phyloP scores from a whole-genome alignment of 805 yeast species.

The Nakazawaea wyomingensis region DNA sequence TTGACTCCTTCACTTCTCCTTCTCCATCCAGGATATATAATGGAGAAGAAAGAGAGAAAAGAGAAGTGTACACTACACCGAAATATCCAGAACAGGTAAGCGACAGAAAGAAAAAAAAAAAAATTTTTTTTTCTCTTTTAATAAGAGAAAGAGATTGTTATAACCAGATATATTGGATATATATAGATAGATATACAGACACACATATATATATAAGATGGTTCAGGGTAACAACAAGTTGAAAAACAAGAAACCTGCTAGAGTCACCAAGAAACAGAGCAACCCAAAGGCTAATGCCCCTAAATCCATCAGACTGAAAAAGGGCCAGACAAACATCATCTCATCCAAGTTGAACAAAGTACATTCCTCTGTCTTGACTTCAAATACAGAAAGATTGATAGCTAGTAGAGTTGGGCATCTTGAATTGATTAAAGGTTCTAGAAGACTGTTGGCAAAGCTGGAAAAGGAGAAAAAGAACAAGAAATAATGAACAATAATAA shows the following conservation, averaged over 20 bases:
- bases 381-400: constrained; percentile 77
- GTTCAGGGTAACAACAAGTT: constrained; percentile 72
- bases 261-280: constrained; percentile 60
- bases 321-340: constrained; percentile 31
- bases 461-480: constrained; percentile 35
- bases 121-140: too few relatives aligned
- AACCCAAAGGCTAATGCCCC: constrained; percentile 74
- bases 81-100: too few relatives aligned
- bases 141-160: too few relatives aligned
- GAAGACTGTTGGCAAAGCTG: constrained; percentile 71
- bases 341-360: constrained; percentile 52
- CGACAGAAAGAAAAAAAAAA: too few relatives aligned
- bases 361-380: constrained; percentile 46
- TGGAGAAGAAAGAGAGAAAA: background rate
- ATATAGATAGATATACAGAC: too few relatives aligned
- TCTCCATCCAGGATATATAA: background rate
- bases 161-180: too few relatives aligned
- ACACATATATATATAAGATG: constrained; percentile 47
- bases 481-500: too few relatives aligned
- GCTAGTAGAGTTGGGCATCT: constrained; percentile 92
- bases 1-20: too few relatives aligned
- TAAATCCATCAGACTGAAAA: constrained; percentile 61
- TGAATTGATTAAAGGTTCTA: constrained; percentile 84
- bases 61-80: too few relatives aligned
- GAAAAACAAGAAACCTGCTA: constrained; percentile 40